phyloP scores from a whole-genome alignment of 352 stramenopile species.

The Phytophthora sp. region DNA sequence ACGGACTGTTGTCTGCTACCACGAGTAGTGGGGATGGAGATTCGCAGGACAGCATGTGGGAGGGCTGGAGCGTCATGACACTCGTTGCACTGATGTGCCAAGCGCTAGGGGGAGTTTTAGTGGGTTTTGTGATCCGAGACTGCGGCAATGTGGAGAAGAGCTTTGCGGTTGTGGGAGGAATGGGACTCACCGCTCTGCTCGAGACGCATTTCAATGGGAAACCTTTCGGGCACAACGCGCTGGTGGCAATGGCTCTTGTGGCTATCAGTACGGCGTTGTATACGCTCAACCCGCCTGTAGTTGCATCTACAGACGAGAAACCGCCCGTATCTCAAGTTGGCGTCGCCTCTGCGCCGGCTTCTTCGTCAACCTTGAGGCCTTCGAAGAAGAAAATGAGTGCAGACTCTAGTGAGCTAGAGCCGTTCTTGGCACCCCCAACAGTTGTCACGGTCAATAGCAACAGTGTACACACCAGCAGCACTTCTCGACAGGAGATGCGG shows the following conservation, averaged over 20 bases:
- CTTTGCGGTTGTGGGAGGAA: conserved; percentile 82
- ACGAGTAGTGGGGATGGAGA: conserved; percentile 25
- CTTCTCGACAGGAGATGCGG: conserved; percentile 33
- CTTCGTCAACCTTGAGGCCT: conserved; percentile 17
- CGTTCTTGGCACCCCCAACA: conserved; percentile 41
- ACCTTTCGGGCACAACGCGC: conserved; percentile 60
- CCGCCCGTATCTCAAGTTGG: conserved; percentile 11
- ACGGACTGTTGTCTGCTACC: conserved; percentile 15
- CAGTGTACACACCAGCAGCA: conserved; percentile 32
- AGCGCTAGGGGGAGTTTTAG: conserved; percentile 69
- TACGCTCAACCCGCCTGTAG: conserved; percentile 65
- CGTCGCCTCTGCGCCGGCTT: conserved; percentile 3
- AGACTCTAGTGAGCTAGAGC: conserved; percentile 38
- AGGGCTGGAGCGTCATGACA: conserved; percentile 74
- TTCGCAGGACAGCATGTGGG: conserved; percentile 54
- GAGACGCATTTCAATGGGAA: conserved; percentile 78
- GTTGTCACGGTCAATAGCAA: conserved; percentile 35
- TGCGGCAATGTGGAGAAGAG: conserved; percentile 87
- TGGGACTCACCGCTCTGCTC: conserved; percentile 78
- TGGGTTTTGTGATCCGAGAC: conserved; percentile 88
- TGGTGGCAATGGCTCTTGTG: conserved; percentile 69
- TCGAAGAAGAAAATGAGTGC: conserved; percentile 47
- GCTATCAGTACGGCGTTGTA: conserved; percentile 71
- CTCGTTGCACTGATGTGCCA: conserved; percentile 75
- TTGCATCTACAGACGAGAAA: conserved; percentile 28